phyloP scores from a whole-genome alignment of 768 basidiomycete species.

The Hirschioporus abietinus region DNA sequence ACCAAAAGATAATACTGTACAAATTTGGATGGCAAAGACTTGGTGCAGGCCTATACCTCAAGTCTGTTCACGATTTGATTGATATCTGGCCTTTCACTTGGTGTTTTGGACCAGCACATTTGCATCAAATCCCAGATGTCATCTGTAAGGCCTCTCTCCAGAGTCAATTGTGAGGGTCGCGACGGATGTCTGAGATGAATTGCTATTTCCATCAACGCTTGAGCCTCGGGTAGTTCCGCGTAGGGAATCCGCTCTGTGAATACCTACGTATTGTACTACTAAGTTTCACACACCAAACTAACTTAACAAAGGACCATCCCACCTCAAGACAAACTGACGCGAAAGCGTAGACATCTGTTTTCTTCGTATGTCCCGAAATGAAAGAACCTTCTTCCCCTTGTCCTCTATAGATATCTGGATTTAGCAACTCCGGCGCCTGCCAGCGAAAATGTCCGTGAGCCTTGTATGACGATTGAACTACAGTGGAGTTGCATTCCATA shows the following conservation, averaged over 20 bases:
- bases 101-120: background rate
- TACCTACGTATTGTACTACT: background rate
- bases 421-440: background rate
- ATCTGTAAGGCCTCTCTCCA: background rate
- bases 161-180: background rate
- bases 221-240: background rate
- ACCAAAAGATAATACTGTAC: too few relatives aligned
- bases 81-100: background rate
- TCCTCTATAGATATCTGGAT: background rate
- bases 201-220: background rate
- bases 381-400: background rate
- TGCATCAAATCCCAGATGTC: background rate
- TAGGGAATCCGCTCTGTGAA: background rate
- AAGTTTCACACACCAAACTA: background rate
- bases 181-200: background rate
- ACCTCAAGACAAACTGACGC: background rate
- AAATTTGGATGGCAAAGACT: background rate
- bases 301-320: background rate
- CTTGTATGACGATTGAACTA: background rate
- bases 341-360: background rate
- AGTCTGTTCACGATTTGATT: background rate
- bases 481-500: background rate
- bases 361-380: background rate
- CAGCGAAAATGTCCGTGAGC: background rate
- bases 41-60: background rate